Conservation (phyloP, 352 stramenopile genomes). For the Pythium folliculosum region DNA sequence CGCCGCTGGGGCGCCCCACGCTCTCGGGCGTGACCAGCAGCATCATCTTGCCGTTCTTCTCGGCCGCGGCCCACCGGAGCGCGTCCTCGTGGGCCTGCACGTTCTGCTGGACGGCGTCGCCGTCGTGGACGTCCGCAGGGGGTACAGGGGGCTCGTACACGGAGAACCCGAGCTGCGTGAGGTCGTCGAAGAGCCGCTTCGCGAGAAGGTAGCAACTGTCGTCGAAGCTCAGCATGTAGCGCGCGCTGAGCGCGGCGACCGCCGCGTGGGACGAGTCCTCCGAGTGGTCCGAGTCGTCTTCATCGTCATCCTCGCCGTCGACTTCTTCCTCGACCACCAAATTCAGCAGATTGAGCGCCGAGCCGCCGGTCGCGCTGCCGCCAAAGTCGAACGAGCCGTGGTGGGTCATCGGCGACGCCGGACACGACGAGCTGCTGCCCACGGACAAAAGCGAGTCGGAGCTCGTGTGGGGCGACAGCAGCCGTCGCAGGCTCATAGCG, state of each 20-base stretch:
- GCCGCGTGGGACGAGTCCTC: slow-evolving; percentile 15
- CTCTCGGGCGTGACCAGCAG: slow-evolving; percentile 71
- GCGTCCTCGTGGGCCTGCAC: slow-evolving; percentile 45
- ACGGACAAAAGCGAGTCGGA: slow-evolving; percentile 20
- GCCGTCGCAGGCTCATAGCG: slow-evolving; percentile 39
- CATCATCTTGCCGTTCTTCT: slow-evolving; percentile 70
- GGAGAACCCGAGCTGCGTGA: slow-evolving; percentile 44
- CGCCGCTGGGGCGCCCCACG: slow-evolving; percentile 59
- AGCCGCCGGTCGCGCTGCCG: slow-evolving; percentile 6
- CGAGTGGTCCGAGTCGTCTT: slow-evolving; percentile 4
- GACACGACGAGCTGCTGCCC: slow-evolving; percentile 5
- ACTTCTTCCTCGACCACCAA: slow-evolving; percentile 15
- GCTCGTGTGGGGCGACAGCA: slow-evolving; percentile 37
- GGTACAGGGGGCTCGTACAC: slow-evolving; percentile 38
- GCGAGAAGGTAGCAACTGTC: slow-evolving; percentile 59
- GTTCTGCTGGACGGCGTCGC: slow-evolving; percentile 15
- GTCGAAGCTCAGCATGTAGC: slow-evolving; percentile 75
- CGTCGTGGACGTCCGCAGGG: slow-evolving; percentile 2
- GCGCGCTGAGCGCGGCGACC: slow-evolving; percentile 23
- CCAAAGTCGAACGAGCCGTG: slow-evolving; percentile 22
- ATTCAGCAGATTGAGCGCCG: slow-evolving; percentile 15
- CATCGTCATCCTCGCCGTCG: slow-evolving; percentile 5
- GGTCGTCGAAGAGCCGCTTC: slow-evolving; percentile 52
- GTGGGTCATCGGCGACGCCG: slow-evolving; percentile 15
- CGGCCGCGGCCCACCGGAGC: slow-evolving; percentile 52